A percentile compares a stretch with the other conserved stretches of the same genome.
These are phyloP conservation scores for Delitschia confertaspora DNA, from an alignment of 495 filamentous ascomycete species.

Conservation along the genomic window DNA sequence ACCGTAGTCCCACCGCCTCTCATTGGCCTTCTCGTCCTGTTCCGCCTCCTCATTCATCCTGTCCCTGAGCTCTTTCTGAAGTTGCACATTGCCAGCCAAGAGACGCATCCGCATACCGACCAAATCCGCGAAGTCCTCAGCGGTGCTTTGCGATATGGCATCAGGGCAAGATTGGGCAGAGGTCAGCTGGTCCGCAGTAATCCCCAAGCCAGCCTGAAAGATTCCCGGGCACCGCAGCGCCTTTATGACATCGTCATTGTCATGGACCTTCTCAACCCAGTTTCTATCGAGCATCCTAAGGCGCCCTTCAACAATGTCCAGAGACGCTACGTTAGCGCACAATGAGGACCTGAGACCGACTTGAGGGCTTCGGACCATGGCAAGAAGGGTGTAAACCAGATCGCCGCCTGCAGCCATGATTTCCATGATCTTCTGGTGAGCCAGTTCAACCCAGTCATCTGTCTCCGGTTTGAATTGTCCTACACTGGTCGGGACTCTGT, in stretches of 20 bases:
- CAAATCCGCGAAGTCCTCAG: conserved; percentile 30
- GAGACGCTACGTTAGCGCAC: conserved; percentile 40
- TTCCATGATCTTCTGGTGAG: conserved; percentile 33
- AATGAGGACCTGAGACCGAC: conserved; percentile 36
- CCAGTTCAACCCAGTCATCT: conserved; percentile 44
- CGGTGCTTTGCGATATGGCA: not conserved
- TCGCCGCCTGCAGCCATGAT: conserved; percentile 32
- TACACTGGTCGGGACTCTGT: conserved; percentile 60
- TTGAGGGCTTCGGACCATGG: conserved; percentile 47
- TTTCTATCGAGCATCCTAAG: conserved; percentile 30
- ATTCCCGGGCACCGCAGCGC: not conserved
- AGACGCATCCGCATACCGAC: conserved; percentile 16
- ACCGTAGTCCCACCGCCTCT: conserved; percentile 31
- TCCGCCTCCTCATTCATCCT: conserved; percentile 14
- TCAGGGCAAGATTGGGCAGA: not conserved
- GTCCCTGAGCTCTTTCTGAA: conserved; percentile 15
- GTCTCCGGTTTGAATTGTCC: conserved; percentile 40
- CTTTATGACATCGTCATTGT: not conserved
- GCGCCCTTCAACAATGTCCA: conserved; percentile 35
- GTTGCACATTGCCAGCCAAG: conserved; percentile 11
- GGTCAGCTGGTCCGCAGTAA: conserved; percentile 1
- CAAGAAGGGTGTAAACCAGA: conserved; percentile 50
- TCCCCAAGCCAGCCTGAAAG: conserved; percentile 3
- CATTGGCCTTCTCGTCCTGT: conserved; percentile 29
- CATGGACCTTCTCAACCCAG: conserved; percentile 25